Percentiles rank a stretch among this genome's conserved stretches.
Conservation (phyloP, 1,284 basidiomycete genomes). For the Fomitopsis pinicola region DNA sequence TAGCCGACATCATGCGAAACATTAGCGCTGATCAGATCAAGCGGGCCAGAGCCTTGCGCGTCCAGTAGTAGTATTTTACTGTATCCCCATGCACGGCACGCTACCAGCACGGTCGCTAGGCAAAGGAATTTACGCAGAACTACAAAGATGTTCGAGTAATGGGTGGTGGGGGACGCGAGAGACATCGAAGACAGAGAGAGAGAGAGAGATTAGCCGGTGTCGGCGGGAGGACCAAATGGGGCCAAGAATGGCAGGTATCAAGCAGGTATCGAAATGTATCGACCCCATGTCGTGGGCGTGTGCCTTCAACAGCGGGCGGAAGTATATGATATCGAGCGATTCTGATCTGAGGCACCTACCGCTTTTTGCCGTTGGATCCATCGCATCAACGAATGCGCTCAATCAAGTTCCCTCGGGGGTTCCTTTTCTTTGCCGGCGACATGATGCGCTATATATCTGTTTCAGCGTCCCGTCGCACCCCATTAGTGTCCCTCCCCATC, state of each 20-base stretch:
- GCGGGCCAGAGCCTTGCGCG: no score
- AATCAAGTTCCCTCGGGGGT: not conserved
- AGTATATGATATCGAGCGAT: not conserved
- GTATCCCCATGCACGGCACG: no score
- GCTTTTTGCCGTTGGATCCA: not conserved
- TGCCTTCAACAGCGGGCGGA: not conserved
- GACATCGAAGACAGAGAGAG: not conserved
- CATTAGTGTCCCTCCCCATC: not conserved
- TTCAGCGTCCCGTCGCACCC: not conserved
- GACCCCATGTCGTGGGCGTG: not conserved
- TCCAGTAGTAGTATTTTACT: no score
- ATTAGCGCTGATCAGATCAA: no score
- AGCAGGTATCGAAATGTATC: no score
- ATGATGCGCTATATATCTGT: constrained; percentile 1
- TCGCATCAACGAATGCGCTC: not conserved
- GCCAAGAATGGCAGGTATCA: not conserved
- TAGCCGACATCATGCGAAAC: no score
- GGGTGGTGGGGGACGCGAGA: no score
- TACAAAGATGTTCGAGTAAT: no score
- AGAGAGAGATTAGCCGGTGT: no score
- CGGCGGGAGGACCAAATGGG: not conserved
- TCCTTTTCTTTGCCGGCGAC: not conserved
- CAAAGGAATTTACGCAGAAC: no score
- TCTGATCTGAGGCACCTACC: not conserved
- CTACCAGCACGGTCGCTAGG: no score